Evolutionary conservation across 2,329 filamentous ascomycete genomes (phyloP).

Genomic region (Apiospora phragmitis): DNA sequence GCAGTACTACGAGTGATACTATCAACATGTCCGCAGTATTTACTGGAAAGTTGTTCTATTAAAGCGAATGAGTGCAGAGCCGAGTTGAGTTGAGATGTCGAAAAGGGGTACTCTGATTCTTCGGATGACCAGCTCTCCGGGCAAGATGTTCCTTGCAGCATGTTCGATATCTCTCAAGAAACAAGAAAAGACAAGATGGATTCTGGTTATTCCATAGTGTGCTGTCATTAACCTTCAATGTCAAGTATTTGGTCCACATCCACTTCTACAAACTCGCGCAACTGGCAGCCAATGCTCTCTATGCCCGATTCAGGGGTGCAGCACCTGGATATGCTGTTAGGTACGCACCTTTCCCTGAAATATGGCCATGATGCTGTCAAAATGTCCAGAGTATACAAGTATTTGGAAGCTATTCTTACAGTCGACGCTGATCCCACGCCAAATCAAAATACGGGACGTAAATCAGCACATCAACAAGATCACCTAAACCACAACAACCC

Average conservation of each 20-base stretch:
- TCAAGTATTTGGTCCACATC: not conserved
- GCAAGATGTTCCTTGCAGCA: too few species aligned
- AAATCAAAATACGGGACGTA: too few species aligned
- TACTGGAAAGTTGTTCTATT: too few species aligned
- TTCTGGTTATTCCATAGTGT: not conserved
- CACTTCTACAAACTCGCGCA: not conserved
- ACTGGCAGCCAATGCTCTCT: not conserved
- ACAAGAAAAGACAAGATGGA: not conserved
- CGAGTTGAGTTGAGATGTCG: too few species aligned
- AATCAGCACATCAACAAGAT: not conserved
- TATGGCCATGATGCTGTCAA: not conserved
- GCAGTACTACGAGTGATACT: not conserved
- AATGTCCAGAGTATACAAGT: too few species aligned
- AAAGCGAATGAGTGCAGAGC: not conserved
- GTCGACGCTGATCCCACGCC: too few species aligned
- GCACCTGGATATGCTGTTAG: not conserved
- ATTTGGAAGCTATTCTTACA: too few species aligned
- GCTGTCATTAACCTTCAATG: not conserved
- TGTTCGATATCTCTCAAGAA: not conserved
- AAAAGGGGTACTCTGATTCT: not conserved
- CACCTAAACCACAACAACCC: not conserved
- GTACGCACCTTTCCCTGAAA: not conserved
- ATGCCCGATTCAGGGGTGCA: not conserved
- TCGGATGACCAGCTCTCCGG: not conserved
- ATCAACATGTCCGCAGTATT: not conserved